Percentiles rank a stretch among this genome's conserved stretches.
Conservation (phyloP, 371 early-diverging fungal genomes). For the Mucor circinelloides region DNA sequence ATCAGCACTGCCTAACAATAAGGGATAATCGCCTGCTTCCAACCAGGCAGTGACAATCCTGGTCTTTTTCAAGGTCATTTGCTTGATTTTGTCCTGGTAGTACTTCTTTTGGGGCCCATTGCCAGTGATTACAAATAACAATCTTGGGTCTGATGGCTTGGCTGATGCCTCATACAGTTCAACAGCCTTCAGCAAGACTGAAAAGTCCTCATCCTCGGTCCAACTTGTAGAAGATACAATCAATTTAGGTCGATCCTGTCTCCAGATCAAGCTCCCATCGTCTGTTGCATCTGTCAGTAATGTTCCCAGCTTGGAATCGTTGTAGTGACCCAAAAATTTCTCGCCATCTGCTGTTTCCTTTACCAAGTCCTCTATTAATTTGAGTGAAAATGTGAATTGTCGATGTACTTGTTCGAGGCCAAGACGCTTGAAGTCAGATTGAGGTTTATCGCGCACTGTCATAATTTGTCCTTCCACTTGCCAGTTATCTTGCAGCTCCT, state of each 20-base stretch:
- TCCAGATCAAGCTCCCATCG: constrained; percentile 36
- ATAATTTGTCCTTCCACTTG: constrained; percentile 62
- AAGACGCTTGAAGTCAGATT: constrained; percentile 66
- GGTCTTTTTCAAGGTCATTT: constrained; percentile 57
- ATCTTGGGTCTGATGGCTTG: constrained; percentile 47
- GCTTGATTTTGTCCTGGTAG: constrained; percentile 67
- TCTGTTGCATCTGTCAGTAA: constrained; percentile 44
- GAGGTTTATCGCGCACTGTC: constrained; percentile 78
- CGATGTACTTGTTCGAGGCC: constrained; percentile 56
- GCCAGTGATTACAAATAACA: constrained; percentile 91
- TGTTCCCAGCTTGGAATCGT: constrained; percentile 31
- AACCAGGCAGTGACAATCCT: constrained; percentile 85
- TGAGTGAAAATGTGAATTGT: constrained; percentile 18
- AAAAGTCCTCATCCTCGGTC: constrained; percentile 97
- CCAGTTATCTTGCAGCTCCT: constrained; percentile 64
- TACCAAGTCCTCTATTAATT: constrained; percentile 38
- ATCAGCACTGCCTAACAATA: constrained; percentile 86
- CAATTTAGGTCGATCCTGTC: constrained; percentile 62
- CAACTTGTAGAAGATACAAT: constrained; percentile 93
- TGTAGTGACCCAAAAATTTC: constrained; percentile 15
- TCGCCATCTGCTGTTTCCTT: constrained; percentile 11
- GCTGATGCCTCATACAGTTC: constrained; percentile 54
- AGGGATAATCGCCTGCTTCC: constrained; percentile 79
- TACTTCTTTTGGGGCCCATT: constrained; percentile 81
- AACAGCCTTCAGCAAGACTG: constrained; percentile 75